Evolutionary conservation across 768 basidiomycete species (phyloP).

Genomic region (Russula vinacea): DNA sequence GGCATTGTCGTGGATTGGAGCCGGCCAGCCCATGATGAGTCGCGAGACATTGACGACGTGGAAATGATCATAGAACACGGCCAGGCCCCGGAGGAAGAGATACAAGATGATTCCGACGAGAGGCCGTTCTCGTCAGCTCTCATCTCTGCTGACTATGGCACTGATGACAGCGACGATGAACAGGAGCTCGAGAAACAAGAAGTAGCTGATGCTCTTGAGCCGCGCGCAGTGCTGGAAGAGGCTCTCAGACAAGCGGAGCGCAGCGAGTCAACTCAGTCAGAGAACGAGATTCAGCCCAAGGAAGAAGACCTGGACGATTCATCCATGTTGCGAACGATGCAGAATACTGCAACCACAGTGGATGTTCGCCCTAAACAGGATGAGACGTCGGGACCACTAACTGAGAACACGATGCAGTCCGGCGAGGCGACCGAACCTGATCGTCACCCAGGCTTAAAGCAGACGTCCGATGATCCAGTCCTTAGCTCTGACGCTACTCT

Average conservation of each 20-base stretch:
- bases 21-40: constrained; percentile 40
- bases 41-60: constrained; percentile 40
- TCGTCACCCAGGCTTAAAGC: constrained; percentile 20
- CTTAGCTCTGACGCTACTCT: constrained; percentile 9
- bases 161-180: constrained; percentile 55
- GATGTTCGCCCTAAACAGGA: constrained; percentile 39
- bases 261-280: constrained; percentile 35
- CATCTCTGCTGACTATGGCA: constrained; percentile 28
- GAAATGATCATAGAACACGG: constrained; percentile 34
- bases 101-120: constrained; percentile 32
- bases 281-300: constrained; percentile 42
- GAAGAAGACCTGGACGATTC: constrained; percentile 58
- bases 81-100: constrained; percentile 37
- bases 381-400: neutral
- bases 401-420: neutral
- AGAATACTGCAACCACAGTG: constrained; percentile 36
- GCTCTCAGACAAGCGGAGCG: constrained; percentile 49
- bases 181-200: constrained; percentile 54
- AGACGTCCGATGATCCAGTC: constrained; percentile 25
- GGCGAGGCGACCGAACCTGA: constrained; percentile 12
- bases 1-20: constrained; percentile 72
- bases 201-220: constrained; percentile 59
- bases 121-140: constrained; percentile 13
- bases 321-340: constrained; percentile 38
- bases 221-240: constrained; percentile 53